phyloP scores from a whole-genome alignment of 495 filamentous ascomycete genomes.

The Hypoxylon fuscum region DNA sequence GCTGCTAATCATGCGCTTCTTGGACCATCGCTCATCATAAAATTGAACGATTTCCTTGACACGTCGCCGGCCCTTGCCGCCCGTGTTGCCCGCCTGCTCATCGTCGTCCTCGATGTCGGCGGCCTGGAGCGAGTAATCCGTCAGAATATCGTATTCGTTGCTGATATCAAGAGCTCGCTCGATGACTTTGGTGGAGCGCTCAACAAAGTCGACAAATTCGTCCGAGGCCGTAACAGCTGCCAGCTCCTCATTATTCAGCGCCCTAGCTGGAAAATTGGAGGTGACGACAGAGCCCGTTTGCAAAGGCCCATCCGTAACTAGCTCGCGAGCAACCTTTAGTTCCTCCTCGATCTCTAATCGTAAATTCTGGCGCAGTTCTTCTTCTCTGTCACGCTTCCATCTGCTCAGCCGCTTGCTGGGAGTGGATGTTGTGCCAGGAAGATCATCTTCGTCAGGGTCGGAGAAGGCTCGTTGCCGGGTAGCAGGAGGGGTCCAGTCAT shows the following conservation, averaged over 20 bases:
- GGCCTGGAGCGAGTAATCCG: constrained; percentile 87
- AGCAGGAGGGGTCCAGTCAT: constrained; percentile 67
- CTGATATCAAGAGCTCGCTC: constrained; percentile 89
- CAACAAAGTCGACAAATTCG: constrained; percentile 95
- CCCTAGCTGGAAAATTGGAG: constrained; percentile 78
- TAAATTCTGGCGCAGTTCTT: constrained; percentile 85
- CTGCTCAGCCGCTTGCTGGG: constrained; percentile 75
- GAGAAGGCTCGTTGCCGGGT: constrained; percentile 59
- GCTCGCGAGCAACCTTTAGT: constrained; percentile 71
- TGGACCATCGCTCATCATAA: constrained; percentile 94
- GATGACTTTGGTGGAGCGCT: constrained; percentile 94
- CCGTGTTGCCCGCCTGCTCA: constrained; percentile 74
- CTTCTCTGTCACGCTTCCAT: constrained; percentile 80
- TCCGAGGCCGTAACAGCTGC: constrained; percentile 89
- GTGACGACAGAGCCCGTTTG: constrained; percentile 50
- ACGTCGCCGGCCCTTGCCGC: constrained; percentile 78
- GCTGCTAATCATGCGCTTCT: constrained; percentile 94
- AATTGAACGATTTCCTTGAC: constrained; percentile 92
- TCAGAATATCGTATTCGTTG: constrained; percentile 86
- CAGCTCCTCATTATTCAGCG: constrained; percentile 84
- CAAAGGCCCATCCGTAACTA: constrained; percentile 60
- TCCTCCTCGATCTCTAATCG: constrained; percentile 93
- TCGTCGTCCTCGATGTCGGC: constrained; percentile 82
- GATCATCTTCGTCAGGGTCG: constrained; percentile 63
- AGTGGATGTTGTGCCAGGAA: constrained; percentile 51